Conservation (phyloP, 495 filamentous ascomycete genomes). For the Penicillium antarcticum region DNA sequence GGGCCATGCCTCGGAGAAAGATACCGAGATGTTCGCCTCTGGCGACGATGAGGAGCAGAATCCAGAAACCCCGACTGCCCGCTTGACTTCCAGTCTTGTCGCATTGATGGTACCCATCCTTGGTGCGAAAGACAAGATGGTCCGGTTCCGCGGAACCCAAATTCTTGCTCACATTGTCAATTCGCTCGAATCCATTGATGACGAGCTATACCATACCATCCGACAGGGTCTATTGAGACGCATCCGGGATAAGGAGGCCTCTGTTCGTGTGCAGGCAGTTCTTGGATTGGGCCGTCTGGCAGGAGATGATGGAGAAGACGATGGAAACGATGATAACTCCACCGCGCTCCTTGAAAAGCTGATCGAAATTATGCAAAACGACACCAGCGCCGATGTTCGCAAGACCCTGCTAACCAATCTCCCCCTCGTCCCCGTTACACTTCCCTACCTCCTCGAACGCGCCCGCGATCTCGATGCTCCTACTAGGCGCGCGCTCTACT, state of each 20-base stretch:
- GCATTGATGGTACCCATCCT: constrained; percentile 66
- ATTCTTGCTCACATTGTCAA: constrained; percentile 85
- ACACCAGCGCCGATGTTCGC: constrained; percentile 89
- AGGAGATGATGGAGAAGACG: constrained; percentile 73
- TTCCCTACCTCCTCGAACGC: constrained; percentile 90
- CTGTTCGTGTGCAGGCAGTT: constrained; percentile 91
- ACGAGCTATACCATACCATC: constrained; percentile 80
- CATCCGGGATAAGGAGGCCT: constrained; percentile 87
- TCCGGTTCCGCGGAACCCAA: constrained; percentile 87
- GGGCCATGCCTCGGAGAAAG: constrained; percentile 76
- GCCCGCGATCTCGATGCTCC: constrained; percentile 82
- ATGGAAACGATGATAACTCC: constrained; percentile 62
- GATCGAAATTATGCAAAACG: constrained; percentile 90
- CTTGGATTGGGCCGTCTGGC: constrained; percentile 81
- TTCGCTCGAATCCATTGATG: constrained; percentile 83
- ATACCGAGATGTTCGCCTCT: constrained; percentile 45
- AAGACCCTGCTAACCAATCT: constrained; percentile 85
- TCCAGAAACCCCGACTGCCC: constrained; percentile 75
- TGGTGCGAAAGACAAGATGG: constrained; percentile 81
- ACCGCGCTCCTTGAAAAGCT: constrained; percentile 72
- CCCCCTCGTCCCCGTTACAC: constrained; percentile 70
- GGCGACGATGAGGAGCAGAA: constrained; percentile 43
- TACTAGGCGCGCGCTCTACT: constrained; percentile 83
- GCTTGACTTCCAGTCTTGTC: constrained; percentile 72
- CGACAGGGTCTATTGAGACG: constrained; percentile 74